These are phyloP conservation scores for Starmerella stigmatis DNA, from an alignment of 805 yeast genomes.

Conservation along the genomic window DNA sequence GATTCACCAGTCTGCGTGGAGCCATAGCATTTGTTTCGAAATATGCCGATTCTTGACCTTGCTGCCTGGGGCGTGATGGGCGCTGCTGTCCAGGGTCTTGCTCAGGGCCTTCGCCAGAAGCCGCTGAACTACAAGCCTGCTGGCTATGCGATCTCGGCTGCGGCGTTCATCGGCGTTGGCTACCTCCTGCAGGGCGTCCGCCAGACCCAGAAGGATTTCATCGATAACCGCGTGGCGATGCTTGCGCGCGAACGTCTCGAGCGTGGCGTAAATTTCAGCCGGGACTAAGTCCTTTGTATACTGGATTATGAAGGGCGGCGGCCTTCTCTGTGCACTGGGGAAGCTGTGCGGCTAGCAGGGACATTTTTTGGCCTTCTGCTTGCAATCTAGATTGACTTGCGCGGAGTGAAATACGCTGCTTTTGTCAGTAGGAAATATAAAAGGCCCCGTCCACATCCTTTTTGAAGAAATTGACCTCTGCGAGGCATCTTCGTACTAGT, in stretches of 20 bases:
- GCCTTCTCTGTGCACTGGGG: too few species aligned
- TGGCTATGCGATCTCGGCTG: slow-evolving; percentile 28
- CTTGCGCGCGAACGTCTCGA: slow-evolving; percentile 26
- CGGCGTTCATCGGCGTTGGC: slow-evolving; percentile 30
- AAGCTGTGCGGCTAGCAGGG: too few species aligned
- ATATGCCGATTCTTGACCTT: slow-evolving; percentile 22
- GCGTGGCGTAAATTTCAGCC: slow-evolving; percentile 26
- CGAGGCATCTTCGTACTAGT: too few species aligned
- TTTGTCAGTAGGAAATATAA: too few species aligned
- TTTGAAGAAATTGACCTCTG: too few species aligned
- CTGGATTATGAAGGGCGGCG: too few species aligned
- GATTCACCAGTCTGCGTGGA: too few species aligned
- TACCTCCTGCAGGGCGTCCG: slow-evolving; percentile 27
- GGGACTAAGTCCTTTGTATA: too few species aligned
- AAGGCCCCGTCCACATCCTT: too few species aligned
- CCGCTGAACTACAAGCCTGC: slow-evolving; percentile 30
- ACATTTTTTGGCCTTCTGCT: too few species aligned
- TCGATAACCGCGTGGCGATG: slow-evolving; percentile 25
- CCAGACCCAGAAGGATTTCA: slow-evolving; percentile 26
- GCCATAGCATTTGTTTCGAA: background rate
- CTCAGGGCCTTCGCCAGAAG: slow-evolving; percentile 31
- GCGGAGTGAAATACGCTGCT: too few species aligned
- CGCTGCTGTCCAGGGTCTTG: slow-evolving; percentile 26
- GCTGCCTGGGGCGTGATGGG: slow-evolving; percentile 26
- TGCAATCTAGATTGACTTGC: too few species aligned